phyloP scores from a whole-genome alignment of 1,284 basidiomycete species.

The Cutaneotrichosporon dermatis region DNA sequence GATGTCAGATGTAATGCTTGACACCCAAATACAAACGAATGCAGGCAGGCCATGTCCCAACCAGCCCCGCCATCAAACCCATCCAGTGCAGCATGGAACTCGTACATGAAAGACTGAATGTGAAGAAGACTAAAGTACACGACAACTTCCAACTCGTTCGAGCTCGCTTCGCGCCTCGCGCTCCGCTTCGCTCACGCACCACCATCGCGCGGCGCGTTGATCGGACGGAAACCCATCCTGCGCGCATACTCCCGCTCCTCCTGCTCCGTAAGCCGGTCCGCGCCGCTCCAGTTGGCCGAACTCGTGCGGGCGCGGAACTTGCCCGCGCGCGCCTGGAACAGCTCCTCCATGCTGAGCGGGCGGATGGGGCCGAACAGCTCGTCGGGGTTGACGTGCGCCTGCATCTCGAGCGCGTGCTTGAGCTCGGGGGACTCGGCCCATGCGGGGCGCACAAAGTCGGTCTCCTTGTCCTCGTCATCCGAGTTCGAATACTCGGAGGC shows the following conservation, averaged over 20 bases:
- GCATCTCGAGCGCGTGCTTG: slow-evolving; percentile 66
- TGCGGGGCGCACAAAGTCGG: slow-evolving; percentile 56
- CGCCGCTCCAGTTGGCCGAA: slow-evolving; percentile 87
- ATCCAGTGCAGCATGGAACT: no score
- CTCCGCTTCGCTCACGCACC: neutral
- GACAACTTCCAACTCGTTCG: no score
- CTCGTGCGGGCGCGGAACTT: slow-evolving; percentile 79
- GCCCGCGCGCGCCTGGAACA: slow-evolving; percentile 58
- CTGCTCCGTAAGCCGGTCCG: slow-evolving; percentile 72
- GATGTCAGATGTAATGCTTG: no score
- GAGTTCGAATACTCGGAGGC: slow-evolving; percentile 94
- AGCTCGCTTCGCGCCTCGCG: no score
- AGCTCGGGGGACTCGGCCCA: slow-evolving; percentile 91
- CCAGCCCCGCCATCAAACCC: no score
- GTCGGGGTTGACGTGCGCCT: slow-evolving; percentile 82
- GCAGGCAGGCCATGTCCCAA: no score
- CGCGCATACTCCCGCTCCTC: slow-evolving; percentile 81
- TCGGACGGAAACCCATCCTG: slow-evolving; percentile 73
- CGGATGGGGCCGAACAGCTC: slow-evolving; percentile 83
- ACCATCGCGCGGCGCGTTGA: slow-evolving; percentile 16
- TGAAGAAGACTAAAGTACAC: no score
- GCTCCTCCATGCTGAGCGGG: slow-evolving; percentile 70
- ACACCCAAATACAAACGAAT: no score
- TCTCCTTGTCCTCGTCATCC: slow-evolving; percentile 74
- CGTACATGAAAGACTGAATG: no score